Conservation (phyloP, 2,329 filamentous ascomycete genomes). For the Neonectria magnoliae region DNA sequence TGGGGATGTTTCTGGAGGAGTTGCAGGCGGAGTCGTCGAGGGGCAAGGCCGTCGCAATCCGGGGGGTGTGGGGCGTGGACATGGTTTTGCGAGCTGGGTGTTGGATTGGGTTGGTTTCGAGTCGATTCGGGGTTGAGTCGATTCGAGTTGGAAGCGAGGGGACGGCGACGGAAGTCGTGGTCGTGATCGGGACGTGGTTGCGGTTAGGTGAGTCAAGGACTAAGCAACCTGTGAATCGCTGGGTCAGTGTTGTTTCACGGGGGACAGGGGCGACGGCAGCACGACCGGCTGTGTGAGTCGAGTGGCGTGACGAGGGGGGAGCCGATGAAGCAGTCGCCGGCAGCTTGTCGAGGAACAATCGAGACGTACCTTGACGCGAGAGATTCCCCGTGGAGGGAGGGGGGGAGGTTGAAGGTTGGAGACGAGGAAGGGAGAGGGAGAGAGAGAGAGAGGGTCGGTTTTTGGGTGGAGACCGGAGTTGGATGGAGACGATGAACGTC, state of each 20-base stretch:
- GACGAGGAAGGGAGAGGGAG: slow-evolving; percentile 13
- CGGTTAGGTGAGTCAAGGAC: not conserved
- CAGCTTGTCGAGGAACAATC: not conserved
- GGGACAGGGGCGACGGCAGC: not conserved
- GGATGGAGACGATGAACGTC: slow-evolving; percentile 8
- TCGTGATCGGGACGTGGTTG: not conserved
- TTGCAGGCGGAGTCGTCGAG: slow-evolving; percentile 34
- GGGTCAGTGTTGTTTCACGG: not conserved
- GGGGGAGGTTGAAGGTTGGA: slow-evolving; percentile 5
- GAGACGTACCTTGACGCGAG: slow-evolving; percentile 3
- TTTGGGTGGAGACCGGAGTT: not conserved
- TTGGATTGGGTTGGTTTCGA: slow-evolving; percentile 35
- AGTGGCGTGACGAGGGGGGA: not conserved
- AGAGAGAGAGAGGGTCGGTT: slow-evolving; percentile 16
- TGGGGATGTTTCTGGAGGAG: slow-evolving; percentile 24
- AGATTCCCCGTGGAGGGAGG: not conserved
- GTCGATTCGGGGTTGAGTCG: slow-evolving; percentile 31
- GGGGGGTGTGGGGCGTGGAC: slow-evolving; percentile 44
- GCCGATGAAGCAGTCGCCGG: not conserved
- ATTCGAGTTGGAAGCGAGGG: slow-evolving; percentile 6
- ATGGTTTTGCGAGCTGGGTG: slow-evolving; percentile 42
- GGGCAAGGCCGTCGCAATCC: slow-evolving; percentile 41
- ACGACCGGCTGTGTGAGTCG: not conserved
- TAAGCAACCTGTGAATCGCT: not conserved
- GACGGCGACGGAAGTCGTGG: slow-evolving; percentile 2